Evolutionary conservation across 1,284 basidiomycete genomes (phyloP).

Genomic region (Melampsora americana): DNA sequence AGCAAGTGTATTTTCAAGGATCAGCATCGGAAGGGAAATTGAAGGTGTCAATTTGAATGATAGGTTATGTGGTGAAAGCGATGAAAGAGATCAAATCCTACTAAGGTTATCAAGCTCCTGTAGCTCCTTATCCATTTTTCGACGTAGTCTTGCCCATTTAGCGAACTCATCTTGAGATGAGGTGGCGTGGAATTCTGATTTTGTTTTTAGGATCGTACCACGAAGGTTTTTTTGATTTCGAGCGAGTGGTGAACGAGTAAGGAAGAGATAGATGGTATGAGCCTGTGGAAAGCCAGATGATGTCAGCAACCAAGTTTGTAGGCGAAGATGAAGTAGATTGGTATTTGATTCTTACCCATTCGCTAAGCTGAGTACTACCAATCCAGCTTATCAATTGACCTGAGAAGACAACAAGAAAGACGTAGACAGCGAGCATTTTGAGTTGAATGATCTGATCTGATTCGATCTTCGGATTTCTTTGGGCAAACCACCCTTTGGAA

Average conservation of each 20-base stretch:
- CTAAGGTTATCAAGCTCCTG: conserved; percentile 85
- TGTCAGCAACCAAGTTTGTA: not conserved
- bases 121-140: conserved; percentile 88
- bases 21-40: not conserved
- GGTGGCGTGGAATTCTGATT: conserved; percentile 80
- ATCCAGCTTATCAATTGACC: conserved; percentile 81
- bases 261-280: conserved; percentile 44
- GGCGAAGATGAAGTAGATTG: not conserved
- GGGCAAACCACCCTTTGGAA: too few relatives aligned
- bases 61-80: too few relatives aligned
- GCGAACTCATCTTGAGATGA: conserved; percentile 97
- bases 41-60: not conserved
- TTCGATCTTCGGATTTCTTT: too few relatives aligned
- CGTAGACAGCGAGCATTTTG: conserved; percentile 63
- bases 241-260: conserved; percentile 58
- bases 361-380: conserved; percentile 74
- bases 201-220: conserved; percentile 70
- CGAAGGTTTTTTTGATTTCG: conserved; percentile 68
- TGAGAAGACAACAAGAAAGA: conserved; percentile 74
- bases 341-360: conserved; percentile 63
- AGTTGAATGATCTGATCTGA: not conserved
- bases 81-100: conserved; percentile 44
- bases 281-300: conserved; percentile 41
- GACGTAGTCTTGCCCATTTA: conserved; percentile 91
- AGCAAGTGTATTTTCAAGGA: not conserved